Conservation (phyloP, 1,139 yeast species). For the Lodderomyces parapsilosis region DNA sequence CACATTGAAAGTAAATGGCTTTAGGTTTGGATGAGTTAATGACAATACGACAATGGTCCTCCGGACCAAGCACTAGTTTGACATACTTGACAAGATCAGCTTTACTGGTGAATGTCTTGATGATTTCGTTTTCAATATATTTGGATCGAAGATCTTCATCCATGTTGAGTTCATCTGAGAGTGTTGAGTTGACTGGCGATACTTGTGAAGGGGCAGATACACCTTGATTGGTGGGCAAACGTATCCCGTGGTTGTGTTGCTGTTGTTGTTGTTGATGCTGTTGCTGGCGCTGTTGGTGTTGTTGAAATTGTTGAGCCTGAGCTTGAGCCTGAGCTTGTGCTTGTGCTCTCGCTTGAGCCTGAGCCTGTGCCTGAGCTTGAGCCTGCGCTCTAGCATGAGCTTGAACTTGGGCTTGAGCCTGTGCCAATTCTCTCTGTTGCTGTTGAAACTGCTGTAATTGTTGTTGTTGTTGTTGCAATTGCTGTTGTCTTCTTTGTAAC, state of each 20-base stretch:
- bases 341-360: conserved; percentile 16
- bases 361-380: conserved; percentile 14
- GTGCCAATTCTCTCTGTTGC: conserved; percentile 15
- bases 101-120: conserved; percentile 45
- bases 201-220: neutral
- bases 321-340: conserved; percentile 16
- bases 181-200: neutral
- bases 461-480: conserved; percentile 24
- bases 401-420: conserved; percentile 16
- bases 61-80: conserved; percentile 40
- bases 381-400: conserved; percentile 13
- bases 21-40: conserved; percentile 50
- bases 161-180: conserved; percentile 11
- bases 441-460: conserved; percentile 22
- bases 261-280: conserved; percentile 14
- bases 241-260: conserved; percentile 8
- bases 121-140: conserved; percentile 45
- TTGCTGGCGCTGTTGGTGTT: conserved; percentile 16
- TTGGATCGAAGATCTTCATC: conserved; percentile 24
- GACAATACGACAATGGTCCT: conserved; percentile 49
- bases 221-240: conserved; percentile 3
- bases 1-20: conserved; percentile 53
- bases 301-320: conserved; percentile 12
- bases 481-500: conserved; percentile 30
- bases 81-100: conserved; percentile 44